Evolutionary conservation across 2,329 filamentous ascomycete species (phyloP), one percentile per base, ranked within the genome.

Genomic region (Aspergillus sp.): DNA sequence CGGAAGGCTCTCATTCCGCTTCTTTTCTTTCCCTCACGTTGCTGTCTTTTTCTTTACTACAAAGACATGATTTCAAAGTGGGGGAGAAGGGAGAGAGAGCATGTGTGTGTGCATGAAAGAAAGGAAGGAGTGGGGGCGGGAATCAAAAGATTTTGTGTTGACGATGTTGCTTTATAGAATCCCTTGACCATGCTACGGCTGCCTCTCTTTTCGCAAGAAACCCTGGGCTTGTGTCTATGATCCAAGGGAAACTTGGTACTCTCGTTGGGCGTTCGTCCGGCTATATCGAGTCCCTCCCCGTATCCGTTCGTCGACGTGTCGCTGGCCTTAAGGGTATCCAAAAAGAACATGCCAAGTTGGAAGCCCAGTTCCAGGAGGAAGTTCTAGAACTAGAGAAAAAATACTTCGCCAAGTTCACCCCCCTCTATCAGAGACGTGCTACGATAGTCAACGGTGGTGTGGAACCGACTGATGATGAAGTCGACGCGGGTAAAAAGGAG

Each of bases 341-440:
- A 74, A 96, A 96, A 74, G 90, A 97, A 63, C 93, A 98, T 75
- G 88, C 91, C 52, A 96, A 97, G 76, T 84, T 98, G 60, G 94
- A 98, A 78, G 88, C 89, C 45, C 85, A 96, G 73, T 97, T 98
- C 73, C 94, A 98, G 71, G 90, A 97, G 72, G 94, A 97, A 74
- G 90, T 98, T 52, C 80, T 98, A 49, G 85, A 96, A 71, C 81
- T 98, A 29, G 93, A 98, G 80, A 98, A 98, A 82, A 96, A 96
- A 76, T 98, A 95, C 74, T 97, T 97, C 62, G 88, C 87, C 73
- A 97, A 97, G 75, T 98, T 96, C 75, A 94, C 88, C 46, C 93
- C 93, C 51, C 81, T 98, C 43, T 98, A 98, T 74, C 77, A 96
- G 78, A 93, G 93, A 79, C 90, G 93, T 70, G 81, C 90, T 52